Evolutionary conservation across 495 filamentous ascomycete genomes (phyloP).

Genomic region (Sabuloglossum arenarium): DNA sequence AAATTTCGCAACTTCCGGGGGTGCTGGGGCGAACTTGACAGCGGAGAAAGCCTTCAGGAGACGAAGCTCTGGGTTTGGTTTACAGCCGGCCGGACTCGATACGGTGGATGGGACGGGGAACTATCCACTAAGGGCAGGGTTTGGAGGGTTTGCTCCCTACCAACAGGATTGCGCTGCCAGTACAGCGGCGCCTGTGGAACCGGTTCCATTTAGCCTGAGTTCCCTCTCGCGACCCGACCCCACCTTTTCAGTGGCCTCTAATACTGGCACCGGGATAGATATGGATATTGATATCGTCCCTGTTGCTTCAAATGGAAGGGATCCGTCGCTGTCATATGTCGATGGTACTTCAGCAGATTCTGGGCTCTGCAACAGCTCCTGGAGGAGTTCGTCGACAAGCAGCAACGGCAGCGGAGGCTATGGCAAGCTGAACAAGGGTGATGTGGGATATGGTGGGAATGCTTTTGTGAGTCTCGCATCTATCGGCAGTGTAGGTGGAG

Average conservation of each 20-base stretch:
- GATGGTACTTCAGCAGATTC: neutral
- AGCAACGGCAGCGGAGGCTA: conserved; percentile 23
- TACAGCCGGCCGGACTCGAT: conserved; percentile 10
- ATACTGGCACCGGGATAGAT: neutral
- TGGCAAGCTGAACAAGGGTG: conserved; percentile 45
- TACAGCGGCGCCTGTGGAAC: neutral
- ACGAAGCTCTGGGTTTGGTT: conserved; percentile 32
- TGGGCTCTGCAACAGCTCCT: neutral
- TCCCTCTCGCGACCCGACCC: neutral
- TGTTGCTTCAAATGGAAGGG: conserved; percentile 5
- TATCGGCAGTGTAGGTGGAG: conserved; percentile 22
- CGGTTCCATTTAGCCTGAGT: neutral
- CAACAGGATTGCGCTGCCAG: neutral
- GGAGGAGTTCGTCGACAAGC: neutral
- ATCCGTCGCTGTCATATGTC: neutral
- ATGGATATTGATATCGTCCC: neutral
- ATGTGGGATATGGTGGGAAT: conserved; percentile 45
- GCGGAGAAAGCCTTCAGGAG: conserved; percentile 35
- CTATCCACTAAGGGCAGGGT: conserved; percentile 2
- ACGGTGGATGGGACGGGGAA: neutral
- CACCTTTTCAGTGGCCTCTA: neutral
- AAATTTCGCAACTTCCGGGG: conserved; percentile 10
- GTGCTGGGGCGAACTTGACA: conserved; percentile 20
- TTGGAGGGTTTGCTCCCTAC: conserved; percentile 16
- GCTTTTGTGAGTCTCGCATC: conserved; percentile 21